Evolutionary conservation across 495 filamentous ascomycete species (phyloP), one percentile per base, ranked within the genome.

Genomic region (Mycothermus thermophilus): DNA sequence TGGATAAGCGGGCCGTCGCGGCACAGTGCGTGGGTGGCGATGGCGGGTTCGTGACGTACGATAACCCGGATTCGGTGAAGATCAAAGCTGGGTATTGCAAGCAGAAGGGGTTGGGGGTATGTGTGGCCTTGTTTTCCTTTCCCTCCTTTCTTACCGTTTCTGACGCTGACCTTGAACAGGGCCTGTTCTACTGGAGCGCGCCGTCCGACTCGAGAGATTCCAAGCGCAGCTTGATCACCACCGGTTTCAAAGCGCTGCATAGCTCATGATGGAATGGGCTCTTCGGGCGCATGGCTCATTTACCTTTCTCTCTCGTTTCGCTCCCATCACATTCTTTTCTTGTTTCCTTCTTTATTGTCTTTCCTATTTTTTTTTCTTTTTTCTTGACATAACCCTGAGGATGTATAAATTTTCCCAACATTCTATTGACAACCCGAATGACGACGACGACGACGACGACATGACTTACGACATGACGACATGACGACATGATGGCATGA

Each of bases 181-280:
- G 86, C 0, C 57, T 94, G 23, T 93, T 92, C 52, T 94, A 87
- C 56, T 94, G 84, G 86, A 80, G 80, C 35, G 84, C 83, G n/a
- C 79, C 79, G 13, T 80, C 73, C 2, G 86, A 94, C 58, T 67
- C 69, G 4, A 69, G 68, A 41, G 74, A 58, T 32, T 60, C 68
- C 28, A 61, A 71, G 24, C 61, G 78, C 41, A 90, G 83, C 55
- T 53, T 93, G 47, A 71, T 92, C 30, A 71, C 79, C 28, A 71
- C 79, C 3, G 80, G 80, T 16, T 86, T 81, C 51, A 75, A 73
- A 42, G 73, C 77, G 7, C 53, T 85, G 33, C 80, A 85, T 46
- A 64, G 58, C 40, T 66, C 62, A 10, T 66, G 45, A 60, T 29
- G 30, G 25, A 15, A 15, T 15, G 3, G 5, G n/a, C 27, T 23